Base-by-base conservation (phyloP, 345 rosid species). In the Capsella bursapastoris region DNA sequence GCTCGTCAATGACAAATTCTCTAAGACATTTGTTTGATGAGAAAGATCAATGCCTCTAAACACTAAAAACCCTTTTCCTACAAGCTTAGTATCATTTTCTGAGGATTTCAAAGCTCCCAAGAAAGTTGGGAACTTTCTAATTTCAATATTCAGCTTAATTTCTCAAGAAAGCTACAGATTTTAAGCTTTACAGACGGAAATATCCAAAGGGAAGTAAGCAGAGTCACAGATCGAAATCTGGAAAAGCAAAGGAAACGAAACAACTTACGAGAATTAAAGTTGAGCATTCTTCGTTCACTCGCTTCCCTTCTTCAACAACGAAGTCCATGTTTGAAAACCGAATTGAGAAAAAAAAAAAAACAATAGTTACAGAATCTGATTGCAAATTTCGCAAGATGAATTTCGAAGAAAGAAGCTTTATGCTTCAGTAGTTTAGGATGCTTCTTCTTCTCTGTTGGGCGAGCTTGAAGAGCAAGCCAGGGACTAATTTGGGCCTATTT, bases 241-340 rank as follows among this genome's bases (percentile, higher is more conserved):
- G 16, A 31, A 22, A 49, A 43, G 3, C 13, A 13, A 44, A 58
- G 44, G 34, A 57, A 37, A 53, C 15, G 7, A 13, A 53, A 15
- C 18, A 65, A 79, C 83, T 48, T 45, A 91, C 96, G 86, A 93
- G 83, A 65, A 93, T 52, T 14, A 93, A 83, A 66, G 86, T 82
- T 7, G 92, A 78, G 84, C 90, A 88, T 6, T 89, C 88, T 58
- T 78, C 71, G 66, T 66, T 71, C n/a, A 73, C 64, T 12, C 62
- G 78, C 72, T 85, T 89, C 53, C 84, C 97, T 70, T 88, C 79
- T 66, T 84, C 93, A 11, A 72, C 50, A 57, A 91, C 58, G 64
- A 91, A 88, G 64, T 91, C 98, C 97, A 89, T 91, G 7, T 34
- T 18, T 12, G 3, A 6, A 57, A 70, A 48, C 38, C 6, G 7